Evolutionary conservation across 169 alveolate species (phyloP).

Genomic region (Cryptosporidium viatorum): DNA sequence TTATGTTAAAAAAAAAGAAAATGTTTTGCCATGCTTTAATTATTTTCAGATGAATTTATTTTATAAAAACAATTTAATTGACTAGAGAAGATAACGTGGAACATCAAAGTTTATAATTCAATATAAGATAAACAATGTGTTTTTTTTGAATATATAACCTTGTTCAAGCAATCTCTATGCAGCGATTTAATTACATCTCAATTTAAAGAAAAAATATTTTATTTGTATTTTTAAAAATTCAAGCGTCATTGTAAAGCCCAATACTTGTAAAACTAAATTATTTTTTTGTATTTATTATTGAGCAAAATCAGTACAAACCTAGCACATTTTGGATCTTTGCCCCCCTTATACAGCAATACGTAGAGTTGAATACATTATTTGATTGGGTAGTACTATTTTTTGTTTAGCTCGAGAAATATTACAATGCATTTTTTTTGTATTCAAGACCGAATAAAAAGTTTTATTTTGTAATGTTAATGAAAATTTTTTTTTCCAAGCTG

Average conservation of each 20-base stretch:
- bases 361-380: not conserved
- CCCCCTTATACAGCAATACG: not conserved
- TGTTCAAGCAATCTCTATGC: too few relatives aligned
- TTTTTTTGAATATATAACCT: too few relatives aligned
- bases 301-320: not conserved
- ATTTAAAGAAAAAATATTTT: too few relatives aligned
- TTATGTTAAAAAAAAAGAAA: too few relatives aligned
- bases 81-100: not conserved
- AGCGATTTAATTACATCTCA: too few relatives aligned
- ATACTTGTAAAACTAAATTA: not conserved
- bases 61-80: too few relatives aligned
- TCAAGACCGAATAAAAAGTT: not conserved
- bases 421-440: not conserved
- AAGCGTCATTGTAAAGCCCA: too few relatives aligned
- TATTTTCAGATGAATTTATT: not conserved
- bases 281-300: too few relatives aligned
- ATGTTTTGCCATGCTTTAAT: not conserved
- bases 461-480: not conserved
- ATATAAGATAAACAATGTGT: not conserved
- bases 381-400: not conserved
- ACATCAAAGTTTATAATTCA: too few relatives aligned
- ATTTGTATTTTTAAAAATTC: not conserved
- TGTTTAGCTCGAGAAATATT: not conserved
- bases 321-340: not conserved
- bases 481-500: not conserved